Conservation (phyloP, 805 yeast genomes). For the Yarrowia hollandica region DNA sequence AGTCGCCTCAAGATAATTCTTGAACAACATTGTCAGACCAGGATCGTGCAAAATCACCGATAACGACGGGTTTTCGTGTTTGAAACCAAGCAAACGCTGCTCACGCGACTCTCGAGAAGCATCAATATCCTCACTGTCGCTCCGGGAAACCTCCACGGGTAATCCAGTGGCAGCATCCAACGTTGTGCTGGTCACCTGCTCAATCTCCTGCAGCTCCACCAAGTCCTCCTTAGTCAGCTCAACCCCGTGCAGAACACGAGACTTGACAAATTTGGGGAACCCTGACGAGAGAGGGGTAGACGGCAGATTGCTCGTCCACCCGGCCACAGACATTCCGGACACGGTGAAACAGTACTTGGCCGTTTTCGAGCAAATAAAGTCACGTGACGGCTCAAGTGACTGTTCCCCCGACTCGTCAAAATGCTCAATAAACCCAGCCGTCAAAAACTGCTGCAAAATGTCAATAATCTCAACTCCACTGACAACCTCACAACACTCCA, state of each 20-base stretch:
- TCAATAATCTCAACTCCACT: conserved; percentile 38
- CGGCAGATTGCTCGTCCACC: conserved; percentile 25
- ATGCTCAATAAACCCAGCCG: conserved; percentile 38
- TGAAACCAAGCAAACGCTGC: background rate
- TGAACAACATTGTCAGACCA: conserved; percentile 65
- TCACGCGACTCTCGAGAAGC: background rate
- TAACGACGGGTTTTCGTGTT: background rate
- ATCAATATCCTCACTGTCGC: background rate
- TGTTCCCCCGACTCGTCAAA: conserved; percentile 24
- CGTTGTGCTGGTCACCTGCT: background rate
- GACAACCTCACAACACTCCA: conserved; percentile 81
- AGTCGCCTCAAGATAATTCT: conserved; percentile 57
- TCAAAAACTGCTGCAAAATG: conserved; percentile 37
- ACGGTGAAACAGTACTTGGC: conserved; percentile 11
- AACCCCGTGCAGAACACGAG: background rate
- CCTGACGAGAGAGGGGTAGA: background rate
- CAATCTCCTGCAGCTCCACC: conserved; percentile 5
- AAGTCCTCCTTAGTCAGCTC: background rate
- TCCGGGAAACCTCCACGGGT: background rate
- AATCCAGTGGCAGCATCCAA: background rate
- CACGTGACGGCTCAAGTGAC: too few relatives aligned
- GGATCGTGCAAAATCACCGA: conserved; percentile 57
- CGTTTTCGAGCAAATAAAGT: conserved; percentile 17
- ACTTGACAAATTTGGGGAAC: conserved; percentile 4
- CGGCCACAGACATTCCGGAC: conserved; percentile 8